Evolutionary conservation across 805 yeast genomes (phyloP), one percentile per base, ranked within the genome.

Genomic region (Starmerella apis): DNA sequence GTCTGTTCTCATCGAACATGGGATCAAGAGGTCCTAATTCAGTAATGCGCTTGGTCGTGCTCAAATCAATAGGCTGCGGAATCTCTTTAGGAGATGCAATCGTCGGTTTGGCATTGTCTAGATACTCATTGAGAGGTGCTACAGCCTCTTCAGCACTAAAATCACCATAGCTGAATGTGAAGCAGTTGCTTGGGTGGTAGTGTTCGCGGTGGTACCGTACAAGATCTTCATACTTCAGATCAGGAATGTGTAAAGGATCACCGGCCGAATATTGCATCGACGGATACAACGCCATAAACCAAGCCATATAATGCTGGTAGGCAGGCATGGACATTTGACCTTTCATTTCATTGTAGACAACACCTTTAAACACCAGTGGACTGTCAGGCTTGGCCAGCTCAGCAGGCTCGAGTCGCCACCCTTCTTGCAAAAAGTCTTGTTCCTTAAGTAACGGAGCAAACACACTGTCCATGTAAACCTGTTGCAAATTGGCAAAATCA

Each of bases 281-380:
- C 1, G 95, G 92, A 60, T 86, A 92, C 11, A 92, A 75, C 7
- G 84, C 69, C 65, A 86, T 84, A 61, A 84, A 86, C 70, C 81
- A 90, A 55, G 80, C 78, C 61, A 81, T 85, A 78, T 88, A 90
- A 63, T 75, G 87, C 55, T 81, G 76, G 65, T 92, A 92, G 2
- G 88, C 78, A 0, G 95, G 77, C 64, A 86, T 90, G 0, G 95
- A 83, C 62, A 86, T 78, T 66, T 90, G 96, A 8, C 98, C 98
- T 67, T 92, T 92, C 98, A 92, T 92, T 68, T 92, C 98, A 63
- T 92, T 92, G 65, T 84, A 92, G 2, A 92, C 98, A 30, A 92
- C 98, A 42, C 98, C 98, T 66, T 92, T 92, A 66, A 86, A 86
- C 3, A 70, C 71, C 37, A 92, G 62, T 1, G 86, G 83, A 43